Conservation (phyloP, 2,329 filamentous ascomycete species). For the Colletotrichum truncatum region DNA sequence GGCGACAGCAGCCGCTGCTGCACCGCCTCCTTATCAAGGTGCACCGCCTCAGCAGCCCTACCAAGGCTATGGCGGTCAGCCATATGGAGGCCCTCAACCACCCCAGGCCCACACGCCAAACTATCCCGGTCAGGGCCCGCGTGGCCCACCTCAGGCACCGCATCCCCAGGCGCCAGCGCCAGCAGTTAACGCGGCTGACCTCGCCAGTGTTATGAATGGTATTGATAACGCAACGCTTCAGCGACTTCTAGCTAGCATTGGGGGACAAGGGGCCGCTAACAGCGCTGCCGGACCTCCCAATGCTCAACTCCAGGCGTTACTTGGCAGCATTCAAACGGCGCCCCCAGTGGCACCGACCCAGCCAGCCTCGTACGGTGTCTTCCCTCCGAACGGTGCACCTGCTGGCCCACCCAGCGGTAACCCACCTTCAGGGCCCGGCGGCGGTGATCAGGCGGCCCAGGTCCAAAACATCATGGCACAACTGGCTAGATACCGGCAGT, state of each 20-base stretch:
- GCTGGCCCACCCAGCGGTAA: slow-evolving; percentile 35
- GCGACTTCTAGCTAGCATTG: slow-evolving; percentile 66
- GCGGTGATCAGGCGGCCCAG: slow-evolving; percentile 55
- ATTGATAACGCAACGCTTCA: slow-evolving; percentile 78
- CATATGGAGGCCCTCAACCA: slow-evolving; percentile 37
- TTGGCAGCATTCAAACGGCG: slow-evolving; percentile 45
- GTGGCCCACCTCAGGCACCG: slow-evolving; percentile 33
- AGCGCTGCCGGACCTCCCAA: slow-evolving; percentile 35
- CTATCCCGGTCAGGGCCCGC: not conserved
- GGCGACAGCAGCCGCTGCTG: slow-evolving; percentile 42
- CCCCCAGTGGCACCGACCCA: slow-evolving; percentile 33
- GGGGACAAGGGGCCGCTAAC: slow-evolving; percentile 30
- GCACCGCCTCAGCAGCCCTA: slow-evolving; percentile 19
- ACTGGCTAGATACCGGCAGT: slow-evolving; percentile 71
- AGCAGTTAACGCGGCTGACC: slow-evolving; percentile 52
- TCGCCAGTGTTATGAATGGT: slow-evolving; percentile 72
- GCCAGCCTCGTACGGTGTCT: slow-evolving; percentile 39
- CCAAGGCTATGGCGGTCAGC: slow-evolving; percentile 38
- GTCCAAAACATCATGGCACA: slow-evolving; percentile 81
- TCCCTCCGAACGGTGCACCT: slow-evolving; percentile 25
- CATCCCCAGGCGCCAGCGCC: slow-evolving; percentile 37
- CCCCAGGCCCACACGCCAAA: slow-evolving; percentile 27
- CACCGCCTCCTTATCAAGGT: slow-evolving; percentile 36
- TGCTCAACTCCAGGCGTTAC: slow-evolving; percentile 54
- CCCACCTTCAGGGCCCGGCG: slow-evolving; percentile 15